Base-by-base conservation (phyloP, 495 filamentous ascomycete species). In the Parmelia sp. region DNA sequence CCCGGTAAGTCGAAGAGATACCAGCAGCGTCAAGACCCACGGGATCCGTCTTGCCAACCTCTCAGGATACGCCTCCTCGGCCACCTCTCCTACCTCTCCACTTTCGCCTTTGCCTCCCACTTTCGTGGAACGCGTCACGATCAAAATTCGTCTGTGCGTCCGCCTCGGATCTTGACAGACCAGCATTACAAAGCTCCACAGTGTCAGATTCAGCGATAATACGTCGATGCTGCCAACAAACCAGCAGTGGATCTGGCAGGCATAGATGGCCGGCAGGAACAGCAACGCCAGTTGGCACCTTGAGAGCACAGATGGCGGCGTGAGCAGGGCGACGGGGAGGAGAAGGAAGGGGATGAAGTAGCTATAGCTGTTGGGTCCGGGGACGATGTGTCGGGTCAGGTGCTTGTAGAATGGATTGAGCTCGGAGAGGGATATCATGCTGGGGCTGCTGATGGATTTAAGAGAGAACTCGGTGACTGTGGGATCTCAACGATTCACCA, bases 41-140 rank as follows among this genome's bases (percentile, higher is more conserved):
- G 40, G 42, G n/a, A 68, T 40, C 27, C 69, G 60, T 33, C 8
- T 47, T 0, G 31, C 17, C 10, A 65, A 45, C 7, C 9, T 40
- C 14, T 44, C 35, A 1, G 69, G 69, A 61, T 71, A 71, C 17
- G 27, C n/a, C 53, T 71, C 66, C 57, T 71, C 69, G n/a, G 58
- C 39, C 1, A 59, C 17, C 7, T 29, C 15, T 31, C 23, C 33
- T 42, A 8, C 21, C 6, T 12, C 37, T 12, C 42, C 58, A 19
- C 37, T 33, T 7, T 17, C 17, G 12, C 23, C 12, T 27, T 60
- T 23, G 14, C 31, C 44, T 31, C 14, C 33, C 0, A 4, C 29
- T 6, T 8, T 0, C 14, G 35, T 35, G 11, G 37, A 19, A 0
- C 25, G 25, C 15, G 19, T 53, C 4, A 11, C 12, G 3, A 10